A percentile compares a stretch with the other conserved stretches of the same genome.
These are phyloP conservation scores for Aureobasidium melanogenum DNA, from an alignment of 2,329 filamentous ascomycete species.

Conservation along the genomic window DNA sequence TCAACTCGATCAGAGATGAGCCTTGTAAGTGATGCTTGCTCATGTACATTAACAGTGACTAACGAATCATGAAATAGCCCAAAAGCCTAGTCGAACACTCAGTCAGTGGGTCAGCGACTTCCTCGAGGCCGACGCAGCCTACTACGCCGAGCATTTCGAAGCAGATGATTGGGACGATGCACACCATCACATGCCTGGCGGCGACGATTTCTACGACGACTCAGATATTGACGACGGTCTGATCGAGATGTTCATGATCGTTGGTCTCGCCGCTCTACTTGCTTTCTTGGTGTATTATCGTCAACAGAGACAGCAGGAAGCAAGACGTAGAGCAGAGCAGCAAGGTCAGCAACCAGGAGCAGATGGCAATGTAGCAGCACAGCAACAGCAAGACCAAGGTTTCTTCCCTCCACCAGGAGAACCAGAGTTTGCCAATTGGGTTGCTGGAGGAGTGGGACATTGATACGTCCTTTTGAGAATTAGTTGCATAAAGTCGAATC, in stretches of 20 bases:
- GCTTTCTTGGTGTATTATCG: constrained; percentile 75
- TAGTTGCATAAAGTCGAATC: not conserved
- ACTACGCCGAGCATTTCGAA: constrained; percentile 34
- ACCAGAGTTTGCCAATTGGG: constrained; percentile 60
- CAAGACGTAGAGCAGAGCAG: constrained; percentile 28
- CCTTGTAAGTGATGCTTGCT: not conserved
- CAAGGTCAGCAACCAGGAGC: constrained; percentile 25
- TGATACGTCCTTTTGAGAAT: constrained; percentile 17
- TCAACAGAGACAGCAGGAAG: constrained; percentile 51
- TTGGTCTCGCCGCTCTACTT: constrained; percentile 65
- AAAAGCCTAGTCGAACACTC: constrained; percentile 46
- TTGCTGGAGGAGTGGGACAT: constrained; percentile 58
- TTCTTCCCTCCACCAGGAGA: constrained; percentile 59
- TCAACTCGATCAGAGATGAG: constrained; percentile 88
- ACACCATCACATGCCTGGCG: constrained; percentile 19
- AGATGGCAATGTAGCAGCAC: constrained; percentile 25
- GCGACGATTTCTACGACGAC: constrained; percentile 45
- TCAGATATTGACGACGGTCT: constrained; percentile 66
- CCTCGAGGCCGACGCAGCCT: constrained; percentile 48
- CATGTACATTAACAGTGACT: not conserved
- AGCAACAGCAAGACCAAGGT: constrained; percentile 39
- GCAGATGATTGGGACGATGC: constrained; percentile 35
- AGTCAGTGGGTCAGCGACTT: constrained; percentile 84
- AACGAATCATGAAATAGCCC: constrained; percentile 32
- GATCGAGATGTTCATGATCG: constrained; percentile 75